Base-by-base conservation (phyloP, 2,329 filamentous ascomycete genomes). In the Helminthosporium solani region DNA sequence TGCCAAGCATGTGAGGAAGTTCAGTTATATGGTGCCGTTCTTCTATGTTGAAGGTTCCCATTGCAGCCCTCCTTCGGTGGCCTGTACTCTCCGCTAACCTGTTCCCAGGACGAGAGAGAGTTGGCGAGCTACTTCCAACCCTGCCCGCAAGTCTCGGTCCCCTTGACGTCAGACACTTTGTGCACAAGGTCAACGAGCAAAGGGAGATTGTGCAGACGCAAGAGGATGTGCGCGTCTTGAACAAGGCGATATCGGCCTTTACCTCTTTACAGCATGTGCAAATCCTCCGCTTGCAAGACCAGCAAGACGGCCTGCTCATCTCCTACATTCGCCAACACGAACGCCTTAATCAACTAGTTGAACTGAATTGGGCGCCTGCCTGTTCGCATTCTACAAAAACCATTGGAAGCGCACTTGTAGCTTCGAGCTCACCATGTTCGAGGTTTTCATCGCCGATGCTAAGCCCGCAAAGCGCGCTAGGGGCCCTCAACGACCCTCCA, bases 371-470 rank as follows among this genome's bases (percentile, higher is more conserved):
- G 84, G 77, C 78, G 34, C 74, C 76, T 12, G 84, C 84, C 15
- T 87, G 82, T 57, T 76, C 78, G 9, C 81, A 84, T 58, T 82
- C 80, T 25, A 76, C 82, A 5, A 78, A 75, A 49, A 84, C 78
- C 2, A 73, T 87, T 19, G 78, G 78, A 7, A 67, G 75, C 16
- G 82, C 83, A 2, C 69, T 86, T 2, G 66, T 84, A 34, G 72
- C 76, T 25, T 79, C 81, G 0, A 70, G 74, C 46, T 82, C 81
- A 27, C 75, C 77, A 18, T 79, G 79, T 44, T 79, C 79, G 34
- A 76, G 81, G 23, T 85, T 86, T 57, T 80, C 80, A 8, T 80
- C 78, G 4, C 82, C 82, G 1, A 82, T 83, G 67, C 76, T 86
- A 48, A 83, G 81, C 53, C 80, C 82, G 0, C 76, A 80, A 50